Conservation (phyloP, 2,329 filamentous ascomycete species). For the Aspergillus pseudotamarii region DNA sequence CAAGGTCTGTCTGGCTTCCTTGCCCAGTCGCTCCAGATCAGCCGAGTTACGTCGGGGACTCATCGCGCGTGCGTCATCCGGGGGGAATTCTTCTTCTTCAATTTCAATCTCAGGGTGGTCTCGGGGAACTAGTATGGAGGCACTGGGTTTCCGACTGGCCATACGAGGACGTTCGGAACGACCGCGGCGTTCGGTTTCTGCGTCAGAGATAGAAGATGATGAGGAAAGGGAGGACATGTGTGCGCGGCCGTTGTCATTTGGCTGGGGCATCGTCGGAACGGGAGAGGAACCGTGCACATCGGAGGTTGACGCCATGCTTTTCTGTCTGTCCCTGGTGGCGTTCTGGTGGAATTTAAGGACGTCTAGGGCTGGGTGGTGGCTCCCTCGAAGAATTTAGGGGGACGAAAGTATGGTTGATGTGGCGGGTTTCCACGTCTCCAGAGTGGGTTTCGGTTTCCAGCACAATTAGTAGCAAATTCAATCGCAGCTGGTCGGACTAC, state of each 20-base stretch:
- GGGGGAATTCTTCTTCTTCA: constrained; percentile 74
- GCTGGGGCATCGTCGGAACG: constrained; percentile 43
- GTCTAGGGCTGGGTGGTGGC: constrained; percentile 19
- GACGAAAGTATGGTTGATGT: constrained; percentile 14
- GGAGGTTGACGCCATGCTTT: constrained; percentile 39
- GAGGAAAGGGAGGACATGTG: constrained; percentile 48
- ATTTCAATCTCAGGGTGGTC: constrained; percentile 74
- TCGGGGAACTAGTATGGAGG: constrained; percentile 78
- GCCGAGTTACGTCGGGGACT: constrained; percentile 88
- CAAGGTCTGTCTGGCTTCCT: constrained; percentile 70
- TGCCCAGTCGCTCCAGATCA: constrained; percentile 83
- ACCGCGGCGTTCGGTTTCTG: constrained; percentile 46
- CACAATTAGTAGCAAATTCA: constrained; percentile 6
- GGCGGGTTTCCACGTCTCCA: constrained; percentile 13
- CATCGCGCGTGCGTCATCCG: constrained; percentile 91
- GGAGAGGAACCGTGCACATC: constrained; percentile 40
- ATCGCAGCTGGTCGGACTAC: constrained; percentile 30
- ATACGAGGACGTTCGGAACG: constrained; percentile 65
- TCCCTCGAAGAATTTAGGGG: constrained; percentile 5
- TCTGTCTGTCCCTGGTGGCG: constrained; percentile 14
- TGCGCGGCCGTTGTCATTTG: constrained; percentile 41
- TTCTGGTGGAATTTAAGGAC: constrained; percentile 13
- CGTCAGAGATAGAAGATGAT: constrained; percentile 53
- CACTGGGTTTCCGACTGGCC: constrained; percentile 75
- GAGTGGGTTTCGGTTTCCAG: constrained; percentile 3